Evolutionary conservation across 2,329 filamentous ascomycete genomes (phyloP), one percentile per base, ranked within the genome.

Genomic region (Aspergillus ibericus): DNA sequence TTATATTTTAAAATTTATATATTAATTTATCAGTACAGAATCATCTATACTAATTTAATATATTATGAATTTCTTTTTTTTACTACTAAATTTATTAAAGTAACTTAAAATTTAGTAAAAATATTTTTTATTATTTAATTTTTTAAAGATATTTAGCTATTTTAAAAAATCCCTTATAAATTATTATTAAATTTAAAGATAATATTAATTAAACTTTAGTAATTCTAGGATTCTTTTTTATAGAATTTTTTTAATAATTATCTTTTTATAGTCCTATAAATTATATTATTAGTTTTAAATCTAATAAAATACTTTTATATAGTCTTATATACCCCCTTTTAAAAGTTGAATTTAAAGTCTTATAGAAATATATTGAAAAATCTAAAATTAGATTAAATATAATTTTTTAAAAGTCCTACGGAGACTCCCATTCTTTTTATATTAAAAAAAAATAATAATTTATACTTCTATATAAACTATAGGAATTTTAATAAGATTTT

Each of bases 351-450:
- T 4, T 53, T 5, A 22, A 53, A 25, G 16, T 34, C n/a, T 3
- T 53, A 16, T 42, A 53, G 16, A 1, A 32, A 13, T 53, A 53
- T 53, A 53, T 53, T 53, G 44, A 53, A 25, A 44, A 53, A 53
- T 35, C 1, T 53, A 6, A 18, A 34, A 34, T 16, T 53, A 44
- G 4, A 44, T 1, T 29, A 40, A 40, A 40, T 53, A 42, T 44
- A 35, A 44, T 53, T 7, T 53, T 53, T 32, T 5, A 35, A 13
- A 4, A 35, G 3, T 15, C 9, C 4, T 44, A 1, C 9, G 2
- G 4, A 13, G 18, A 22, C 2, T 13, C 4, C 15, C 12, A 12
- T 6, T 18, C 13, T n/a, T n/a, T n/a, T n/a, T n/a, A n/a, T n/a
- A n/a, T n/a, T n/a, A n/a, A n/a, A n/a, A n/a, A n/a, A n/a, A n/a